phyloP scores from a whole-genome alignment of 495 filamentous ascomycete genomes.

The Rusavskia elegans region DNA sequence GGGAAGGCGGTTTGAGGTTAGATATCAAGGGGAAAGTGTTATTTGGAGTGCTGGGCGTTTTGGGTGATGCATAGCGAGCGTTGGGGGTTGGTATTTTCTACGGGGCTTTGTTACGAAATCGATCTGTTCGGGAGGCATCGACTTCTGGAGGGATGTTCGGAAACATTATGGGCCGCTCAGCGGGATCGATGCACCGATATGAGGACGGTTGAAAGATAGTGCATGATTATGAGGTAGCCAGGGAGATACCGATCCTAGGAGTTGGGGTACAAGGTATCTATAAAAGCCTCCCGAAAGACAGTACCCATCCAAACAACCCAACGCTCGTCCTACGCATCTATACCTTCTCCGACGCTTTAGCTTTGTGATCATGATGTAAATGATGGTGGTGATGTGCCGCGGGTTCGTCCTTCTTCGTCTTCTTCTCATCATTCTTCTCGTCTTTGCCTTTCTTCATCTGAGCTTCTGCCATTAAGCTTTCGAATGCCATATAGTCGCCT shows the following conservation, averaged over 20 bases:
- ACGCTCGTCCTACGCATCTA: not conserved
- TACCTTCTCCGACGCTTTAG: not conserved
- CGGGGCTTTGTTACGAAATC: no score
- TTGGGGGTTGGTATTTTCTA: no score
- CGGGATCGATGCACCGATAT: no score
- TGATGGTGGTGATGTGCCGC: conserved; percentile 37
- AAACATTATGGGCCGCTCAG: no score
- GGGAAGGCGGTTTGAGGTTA: conserved; percentile 9
- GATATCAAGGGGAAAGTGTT: not conserved
- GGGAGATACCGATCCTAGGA: no score
- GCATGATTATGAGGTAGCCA: no score
- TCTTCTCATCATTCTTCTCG: conserved; percentile 53
- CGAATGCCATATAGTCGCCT: conserved; percentile 96
- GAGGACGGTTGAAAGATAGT: no score
- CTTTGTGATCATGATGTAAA: conserved; percentile 11
- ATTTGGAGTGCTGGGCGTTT: not conserved
- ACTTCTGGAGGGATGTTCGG: no score
- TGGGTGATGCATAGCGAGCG: no score
- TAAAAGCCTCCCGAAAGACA: no score
- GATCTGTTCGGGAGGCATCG: no score
- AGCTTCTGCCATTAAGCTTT: conserved; percentile 93
- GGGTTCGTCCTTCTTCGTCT: conserved; percentile 45
- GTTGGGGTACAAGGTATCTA: no score
- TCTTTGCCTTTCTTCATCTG: conserved; percentile 78
- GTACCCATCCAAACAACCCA: not conserved